phyloP scores from a whole-genome alignment of 345 rosid species.

The Alliaria petiolata region DNA sequence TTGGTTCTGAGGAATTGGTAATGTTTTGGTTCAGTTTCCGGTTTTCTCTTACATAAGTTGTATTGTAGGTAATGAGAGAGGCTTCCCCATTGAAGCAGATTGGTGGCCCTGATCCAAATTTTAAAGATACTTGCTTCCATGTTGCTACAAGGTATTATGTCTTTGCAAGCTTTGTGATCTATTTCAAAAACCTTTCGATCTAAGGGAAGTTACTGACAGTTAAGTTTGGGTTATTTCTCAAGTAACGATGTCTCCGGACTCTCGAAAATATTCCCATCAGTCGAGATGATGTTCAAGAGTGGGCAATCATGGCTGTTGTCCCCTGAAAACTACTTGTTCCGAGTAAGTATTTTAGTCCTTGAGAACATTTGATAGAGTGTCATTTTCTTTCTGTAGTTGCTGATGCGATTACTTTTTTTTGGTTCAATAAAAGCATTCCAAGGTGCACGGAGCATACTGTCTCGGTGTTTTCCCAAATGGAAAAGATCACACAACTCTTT shows the following conservation, averaged over 20 bases:
- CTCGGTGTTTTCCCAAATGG: constrained; percentile 88
- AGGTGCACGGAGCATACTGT: constrained; percentile 73
- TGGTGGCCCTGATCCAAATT: constrained; percentile 89
- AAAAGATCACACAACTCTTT: constrained; percentile 78
- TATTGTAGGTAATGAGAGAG: constrained; percentile 58
- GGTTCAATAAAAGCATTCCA: constrained; percentile 58
- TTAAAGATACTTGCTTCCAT: constrained; percentile 80
- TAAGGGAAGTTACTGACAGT: constrained; percentile 15
- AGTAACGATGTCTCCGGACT: constrained; percentile 60
- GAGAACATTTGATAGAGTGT: not conserved
- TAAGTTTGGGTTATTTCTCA: constrained; percentile 16
- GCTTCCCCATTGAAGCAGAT: constrained; percentile 58
- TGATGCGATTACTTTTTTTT: constrained; percentile 15
- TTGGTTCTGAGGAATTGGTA: not conserved
- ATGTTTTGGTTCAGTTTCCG: not conserved
- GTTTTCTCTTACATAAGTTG: not conserved
- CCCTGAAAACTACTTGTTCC: constrained; percentile 91
- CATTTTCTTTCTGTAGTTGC: not conserved
- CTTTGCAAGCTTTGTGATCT: not conserved
- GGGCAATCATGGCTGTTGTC: constrained; percentile 65
- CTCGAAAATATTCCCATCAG: constrained; percentile 58
- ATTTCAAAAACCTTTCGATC: not conserved
- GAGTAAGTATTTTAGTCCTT: constrained; percentile 41
- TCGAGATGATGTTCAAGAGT: constrained; percentile 68
- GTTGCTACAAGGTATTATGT: constrained; percentile 60